Evolutionary conservation across 257 asterid genomes (phyloP), one percentile per base, ranked within the genome.

Genomic region (Asclepias syriaca): DNA sequence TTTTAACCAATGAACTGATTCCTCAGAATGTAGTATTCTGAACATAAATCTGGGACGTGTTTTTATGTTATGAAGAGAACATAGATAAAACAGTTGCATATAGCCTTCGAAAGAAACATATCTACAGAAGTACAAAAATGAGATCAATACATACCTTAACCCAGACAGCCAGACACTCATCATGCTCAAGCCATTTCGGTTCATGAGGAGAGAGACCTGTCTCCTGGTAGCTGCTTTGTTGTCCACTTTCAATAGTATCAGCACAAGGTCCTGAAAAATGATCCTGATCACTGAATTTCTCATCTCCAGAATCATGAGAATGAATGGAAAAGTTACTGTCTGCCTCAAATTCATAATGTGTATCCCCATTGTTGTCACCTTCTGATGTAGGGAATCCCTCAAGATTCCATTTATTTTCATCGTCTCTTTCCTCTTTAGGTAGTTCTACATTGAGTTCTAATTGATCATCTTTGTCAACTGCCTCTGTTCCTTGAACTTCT

Each of bases 91-190:
- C 48, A 55, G 49, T 9, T 22, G 13, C 37, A 60, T 56, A 55
- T 40, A 43, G 56, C 69, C 54, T 66, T 45, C 71, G 65, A 63
- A 51, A 56, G 40, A 39, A 19, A 46, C 74, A 77, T 60, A 63
- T 37, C 15, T 63, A 63, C 3, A 24, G 49, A 46, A 63, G 39
- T 34, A 37, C 18, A 65, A 70, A 50, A 59, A 45, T 22, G 16
- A 66, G 72, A 73, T 40, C 27, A 66, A 72, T 74, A 54, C 65
- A 49, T 83, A 95, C 99, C 98, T 95, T 95, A 58, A 92, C 98
- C 99, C 99, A 95, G 69, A 95, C 97, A 24, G 99, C 96, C 72
- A 83, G 81, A 64, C 97, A 83, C 68, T 87, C 93, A 74, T 85
- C 98, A 68, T 71, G 81, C 82, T 86, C 94, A n/a, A 88, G 77